Evolutionary conservation across 129 eudicot species (phyloP).

Genomic region (carrot (Daucus carota)): DNA sequence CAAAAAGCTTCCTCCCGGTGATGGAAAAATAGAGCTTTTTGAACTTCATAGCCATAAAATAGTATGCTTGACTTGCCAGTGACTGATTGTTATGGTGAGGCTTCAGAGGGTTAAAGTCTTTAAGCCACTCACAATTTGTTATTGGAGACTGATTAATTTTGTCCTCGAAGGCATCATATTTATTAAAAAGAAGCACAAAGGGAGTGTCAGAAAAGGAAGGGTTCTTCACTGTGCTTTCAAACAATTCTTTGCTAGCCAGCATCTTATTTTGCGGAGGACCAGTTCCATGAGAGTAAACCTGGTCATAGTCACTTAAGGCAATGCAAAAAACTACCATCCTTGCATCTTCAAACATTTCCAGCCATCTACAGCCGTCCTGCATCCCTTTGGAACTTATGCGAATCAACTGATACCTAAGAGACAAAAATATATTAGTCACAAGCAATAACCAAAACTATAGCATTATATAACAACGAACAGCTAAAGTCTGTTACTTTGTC

Average conservation of each 20-base stretch:
- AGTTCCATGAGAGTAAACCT: conserved; percentile 12
- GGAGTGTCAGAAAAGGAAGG: conserved; percentile 26
- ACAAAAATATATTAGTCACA: neutral
- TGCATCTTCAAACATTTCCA: conserved; percentile 49
- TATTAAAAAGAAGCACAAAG: conserved; percentile 35
- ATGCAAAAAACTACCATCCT: conserved; percentile 30
- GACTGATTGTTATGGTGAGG: conserved; percentile 22
- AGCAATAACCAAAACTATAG: neutral
- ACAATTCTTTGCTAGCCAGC: conserved; percentile 30
- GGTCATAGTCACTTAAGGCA: conserved; percentile 41
- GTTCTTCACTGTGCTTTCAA: conserved; percentile 29
- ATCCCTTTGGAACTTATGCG: conserved; percentile 28
- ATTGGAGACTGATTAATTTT: conserved; percentile 28
- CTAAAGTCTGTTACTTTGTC: conserved; percentile 21
- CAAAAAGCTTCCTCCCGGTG: conserved; percentile 45
- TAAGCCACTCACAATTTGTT: conserved; percentile 42
- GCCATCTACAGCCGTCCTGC: conserved; percentile 26
- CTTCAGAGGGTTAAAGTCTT: conserved; percentile 29
- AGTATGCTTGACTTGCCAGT: conserved; percentile 32
- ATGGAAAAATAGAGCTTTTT: conserved; percentile 33
- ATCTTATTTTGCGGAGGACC: conserved; percentile 28
- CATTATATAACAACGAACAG: neutral
- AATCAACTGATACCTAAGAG: conserved; percentile 37
- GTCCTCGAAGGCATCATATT: conserved; percentile 40
- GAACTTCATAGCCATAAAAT: conserved; percentile 37